Conservation (phyloP, 768 basidiomycete genomes). For the Rhodotorula babjevae region DNA sequence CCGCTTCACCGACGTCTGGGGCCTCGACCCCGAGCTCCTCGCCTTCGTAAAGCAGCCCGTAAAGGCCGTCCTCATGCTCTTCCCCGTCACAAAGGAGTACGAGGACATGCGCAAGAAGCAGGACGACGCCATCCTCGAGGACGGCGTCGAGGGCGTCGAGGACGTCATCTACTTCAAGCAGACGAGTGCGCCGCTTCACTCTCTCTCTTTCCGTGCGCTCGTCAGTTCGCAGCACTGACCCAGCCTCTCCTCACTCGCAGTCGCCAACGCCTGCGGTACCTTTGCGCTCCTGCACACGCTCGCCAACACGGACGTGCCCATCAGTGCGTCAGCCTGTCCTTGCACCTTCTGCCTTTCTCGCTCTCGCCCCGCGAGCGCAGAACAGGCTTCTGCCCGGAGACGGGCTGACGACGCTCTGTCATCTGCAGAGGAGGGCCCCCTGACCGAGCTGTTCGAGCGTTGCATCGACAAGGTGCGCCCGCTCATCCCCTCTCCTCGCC, state of each 20-base stretch:
- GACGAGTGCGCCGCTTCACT: slow-evolving; percentile 45
- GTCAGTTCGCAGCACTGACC: too few relatives aligned
- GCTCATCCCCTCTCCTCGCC: background rate
- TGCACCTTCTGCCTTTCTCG: too few relatives aligned
- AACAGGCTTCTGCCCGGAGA: too few relatives aligned
- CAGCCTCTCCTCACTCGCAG: slow-evolving; percentile 42
- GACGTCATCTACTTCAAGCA: slow-evolving; percentile 84
- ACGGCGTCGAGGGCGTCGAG: slow-evolving; percentile 56
- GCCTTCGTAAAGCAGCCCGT: slow-evolving; percentile 65
- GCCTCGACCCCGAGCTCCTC: slow-evolving; percentile 58
- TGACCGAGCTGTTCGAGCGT: slow-evolving; percentile 26
- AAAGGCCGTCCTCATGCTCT: slow-evolving; percentile 78
- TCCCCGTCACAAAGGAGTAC: slow-evolving; percentile 61
- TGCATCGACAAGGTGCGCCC: slow-evolving; percentile 30
- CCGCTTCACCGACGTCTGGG: slow-evolving; percentile 31
- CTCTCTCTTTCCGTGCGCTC: background rate
- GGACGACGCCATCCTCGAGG: slow-evolving; percentile 57
- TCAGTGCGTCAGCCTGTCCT: slow-evolving; percentile 42
- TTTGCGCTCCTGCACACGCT: slow-evolving; percentile 80
- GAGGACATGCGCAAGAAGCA: slow-evolving; percentile 58
- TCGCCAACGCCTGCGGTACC: slow-evolving; percentile 79
- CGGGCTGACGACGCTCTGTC: background rate
- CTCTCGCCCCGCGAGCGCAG: background rate
- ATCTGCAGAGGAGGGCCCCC: slow-evolving; percentile 23
- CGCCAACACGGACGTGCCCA: slow-evolving; percentile 63